Evolutionary conservation across 257 asterid genomes (phyloP), one percentile per base, ranked within the genome.

Genomic region (Dorcoceras hygrometricum): DNA sequence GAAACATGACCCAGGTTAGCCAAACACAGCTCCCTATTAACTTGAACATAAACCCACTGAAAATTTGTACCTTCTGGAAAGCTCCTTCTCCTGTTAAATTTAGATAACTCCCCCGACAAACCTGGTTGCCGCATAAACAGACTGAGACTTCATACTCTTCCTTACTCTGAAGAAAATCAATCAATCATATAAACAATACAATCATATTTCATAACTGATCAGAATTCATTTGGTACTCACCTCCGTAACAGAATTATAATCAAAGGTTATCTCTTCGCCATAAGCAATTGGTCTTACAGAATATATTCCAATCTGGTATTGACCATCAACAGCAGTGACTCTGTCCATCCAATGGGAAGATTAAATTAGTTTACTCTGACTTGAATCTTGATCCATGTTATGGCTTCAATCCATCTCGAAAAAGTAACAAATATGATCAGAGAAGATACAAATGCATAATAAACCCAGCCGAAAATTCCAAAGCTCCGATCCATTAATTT

Each of bases 321-420:
- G 96, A n/a, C 96, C 97, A 85, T 85, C 95, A 70, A 94, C 99
- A 76, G 99, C 97, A 71, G 99, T 90, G 67, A 94, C 99, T 84
- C 99, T 94, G 86, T 73, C 62, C 58, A 65, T 79, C 69, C 32
- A 72, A 69, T 20, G 64, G 66, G 66, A 62, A 50, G 43, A 72
- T 66, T 69, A 62, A 68, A 68, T 68, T 27, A 57, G 68, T 58
- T 65, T 36, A 43, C 26, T 25, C 57, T 11, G 9, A 26, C 26
- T 9, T 43, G 20, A 75, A 10, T 20, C 23, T 9, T 74, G 5
- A 34, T 46, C 48, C 31, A 50, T 29, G 20, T 50, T 7, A 23
- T 12, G 20, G 43, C 48, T 54, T 23, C 16, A 4, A 25, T 23
- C 31, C 63, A 28, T 34, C 43, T 64, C n/a, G 20, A 32, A 5